Evolutionary conservation across 73 alveolate species (phyloP), one percentile per base, ranked within the genome.

Genomic region (Tetrahymena elliotti): DNA sequence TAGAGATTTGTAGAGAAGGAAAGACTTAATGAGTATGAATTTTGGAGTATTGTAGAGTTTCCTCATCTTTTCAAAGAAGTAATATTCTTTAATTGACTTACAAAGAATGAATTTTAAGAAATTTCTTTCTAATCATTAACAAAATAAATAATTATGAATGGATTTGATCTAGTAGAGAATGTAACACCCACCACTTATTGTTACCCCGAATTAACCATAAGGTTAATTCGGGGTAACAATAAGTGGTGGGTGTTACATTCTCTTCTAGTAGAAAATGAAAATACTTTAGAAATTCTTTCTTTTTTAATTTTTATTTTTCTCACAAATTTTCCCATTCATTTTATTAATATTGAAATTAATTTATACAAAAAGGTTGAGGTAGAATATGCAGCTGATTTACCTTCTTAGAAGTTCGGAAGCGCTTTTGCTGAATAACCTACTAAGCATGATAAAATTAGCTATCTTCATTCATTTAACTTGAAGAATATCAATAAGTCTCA

Each of bases 381-480:
- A 0, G 97, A 98, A 93, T 98, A 98, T 93, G 99, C 99, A 22
- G 99, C 98, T 16, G 99, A 98, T 93, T 97, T 98, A 41, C 95
- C 97, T 34, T 98, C 97, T 8, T 47, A 95, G 12, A 93, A 94
- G 53, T 97, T 53, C 93, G 98, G 98, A n/a, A 83, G 97, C 33
- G 99, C 98, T 4, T 98, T 95, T 95, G 96, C 83, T 93, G 92
- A 94, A 93, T 37, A 93, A 68, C 35, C 93, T 94, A 40, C 96
- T 53, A 93, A 93, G 94, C 94, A 93, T 36, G 68, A 20, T 7
- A 92, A 52, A 84, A 82, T 12, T 39, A 94, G 83, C 40, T 84
- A 34, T 52, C 68, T 94, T 35, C 97, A 96, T 52, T 97, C 97
- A 16, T 97, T 97, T 97, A 97, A 97, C 88, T 93, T 97, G 47